A percentile compares a stretch with the other conserved stretches of the same genome.
These are phyloP conservation scores for Linnemannia hyalina DNA, from an alignment of 192 early-diverging fungal genomes.

Conservation along the genomic window DNA sequence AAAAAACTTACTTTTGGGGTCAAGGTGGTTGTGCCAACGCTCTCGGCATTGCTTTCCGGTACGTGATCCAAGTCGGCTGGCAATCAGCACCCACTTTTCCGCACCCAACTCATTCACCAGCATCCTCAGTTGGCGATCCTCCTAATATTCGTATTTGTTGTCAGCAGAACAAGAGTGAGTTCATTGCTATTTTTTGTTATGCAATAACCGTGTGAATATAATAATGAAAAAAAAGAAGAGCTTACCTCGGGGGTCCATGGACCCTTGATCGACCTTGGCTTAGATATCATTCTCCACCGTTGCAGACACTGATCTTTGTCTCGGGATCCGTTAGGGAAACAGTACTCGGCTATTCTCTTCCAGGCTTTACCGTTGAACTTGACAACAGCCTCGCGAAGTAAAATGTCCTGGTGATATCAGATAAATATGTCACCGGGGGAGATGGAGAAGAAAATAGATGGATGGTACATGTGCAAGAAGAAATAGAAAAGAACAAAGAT, in stretches of 20 bases:
- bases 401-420: conserved; percentile 18
- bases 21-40: conserved; percentile 55
- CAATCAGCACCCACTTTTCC: conserved; percentile 53
- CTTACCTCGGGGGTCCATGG: conserved; percentile 56
- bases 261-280: conserved; percentile 55
- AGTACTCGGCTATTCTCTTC: conserved; percentile 55
- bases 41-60: conserved; percentile 56
- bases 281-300: conserved; percentile 58
- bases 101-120: conserved; percentile 51
- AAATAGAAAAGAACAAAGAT: not conserved
- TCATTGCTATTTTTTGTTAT: not conserved
- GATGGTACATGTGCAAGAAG: conserved; percentile 2
- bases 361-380: conserved; percentile 59
- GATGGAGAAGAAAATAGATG: not conserved
- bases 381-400: conserved; percentile 49
- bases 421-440: not conserved
- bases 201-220: not conserved
- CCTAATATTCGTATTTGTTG: not conserved
- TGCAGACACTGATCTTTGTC: conserved; percentile 57
- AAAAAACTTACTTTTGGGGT: conserved; percentile 45
- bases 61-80: conserved; percentile 39
- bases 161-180: not conserved
- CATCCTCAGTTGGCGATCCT: conserved; percentile 48
- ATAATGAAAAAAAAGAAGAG: not conserved
- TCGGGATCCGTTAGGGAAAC: conserved; percentile 53